A percentile compares a stretch with the other conserved stretches of the same genome.
Conservation (phyloP, 768 basidiomycete species). For the Trametes elegans region DNA sequence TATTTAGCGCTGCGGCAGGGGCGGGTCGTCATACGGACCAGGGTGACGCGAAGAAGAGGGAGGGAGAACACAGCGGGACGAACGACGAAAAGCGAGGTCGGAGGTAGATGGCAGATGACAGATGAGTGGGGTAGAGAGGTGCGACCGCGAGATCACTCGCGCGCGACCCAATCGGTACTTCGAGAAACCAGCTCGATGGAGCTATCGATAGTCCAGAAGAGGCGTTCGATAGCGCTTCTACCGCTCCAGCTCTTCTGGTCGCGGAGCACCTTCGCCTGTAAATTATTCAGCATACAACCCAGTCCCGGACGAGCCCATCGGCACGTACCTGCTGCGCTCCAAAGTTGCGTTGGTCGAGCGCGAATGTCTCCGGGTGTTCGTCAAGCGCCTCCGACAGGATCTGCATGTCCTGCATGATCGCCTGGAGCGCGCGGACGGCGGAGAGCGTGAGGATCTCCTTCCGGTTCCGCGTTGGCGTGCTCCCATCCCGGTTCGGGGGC, state of each 20-base stretch:
- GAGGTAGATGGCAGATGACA: background rate
- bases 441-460: slow-evolving; percentile 73
- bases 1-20: background rate
- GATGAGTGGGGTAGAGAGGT: background rate
- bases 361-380: slow-evolving; percentile 89
- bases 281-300: slow-evolving; percentile 1
- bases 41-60: slow-evolving; percentile 1
- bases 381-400: slow-evolving; percentile 83
- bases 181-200: slow-evolving; percentile 84
- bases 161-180: slow-evolving; percentile 78
- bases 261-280: slow-evolving; percentile 90
- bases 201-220: slow-evolving; percentile 93
- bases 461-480: slow-evolving; percentile 62
- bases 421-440: slow-evolving; percentile 79
- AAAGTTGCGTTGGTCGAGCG: slow-evolving; percentile 91
- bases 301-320: background rate
- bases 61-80: background rate
- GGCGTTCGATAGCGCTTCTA: slow-evolving; percentile 83
- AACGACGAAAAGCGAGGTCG: background rate
- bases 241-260: slow-evolving; percentile 97
- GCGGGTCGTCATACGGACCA: background rate
- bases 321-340: slow-evolving; percentile 89
- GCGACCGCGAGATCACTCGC: slow-evolving; percentile 22
- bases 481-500: slow-evolving; percentile 42
- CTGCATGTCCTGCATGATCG: slow-evolving; percentile 86